These are phyloP conservation scores for Rugonectria rugulosa DNA, from an alignment of 2,329 filamentous ascomycete species.

Conservation along the genomic window DNA sequence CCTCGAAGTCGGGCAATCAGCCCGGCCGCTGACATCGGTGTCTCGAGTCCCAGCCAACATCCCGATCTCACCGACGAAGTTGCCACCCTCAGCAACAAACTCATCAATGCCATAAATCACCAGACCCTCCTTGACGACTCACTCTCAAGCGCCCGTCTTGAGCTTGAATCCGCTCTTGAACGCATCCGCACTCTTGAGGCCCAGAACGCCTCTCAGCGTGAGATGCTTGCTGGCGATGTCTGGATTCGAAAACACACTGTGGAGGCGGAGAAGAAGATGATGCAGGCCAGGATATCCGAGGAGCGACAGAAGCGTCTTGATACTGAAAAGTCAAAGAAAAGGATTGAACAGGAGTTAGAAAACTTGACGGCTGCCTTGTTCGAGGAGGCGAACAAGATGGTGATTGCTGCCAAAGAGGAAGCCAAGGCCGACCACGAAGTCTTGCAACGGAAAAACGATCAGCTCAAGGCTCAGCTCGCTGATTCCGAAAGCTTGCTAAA, in stretches of 20 bases:
- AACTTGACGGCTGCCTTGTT: slow-evolving; percentile 92
- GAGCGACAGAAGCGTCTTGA: slow-evolving; percentile 71
- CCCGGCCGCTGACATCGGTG: slow-evolving; percentile 48
- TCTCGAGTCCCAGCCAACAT: slow-evolving; percentile 51
- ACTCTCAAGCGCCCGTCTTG: slow-evolving; percentile 80
- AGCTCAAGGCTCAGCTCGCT: slow-evolving; percentile 82
- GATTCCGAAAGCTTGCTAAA: slow-evolving; percentile 87
- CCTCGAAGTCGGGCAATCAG: slow-evolving; percentile 63
- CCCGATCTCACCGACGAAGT: slow-evolving; percentile 76
- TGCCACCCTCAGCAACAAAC: slow-evolving; percentile 88
- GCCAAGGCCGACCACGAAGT: slow-evolving; percentile 84
- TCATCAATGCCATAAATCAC: slow-evolving; percentile 97
- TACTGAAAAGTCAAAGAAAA: slow-evolving; percentile 81
- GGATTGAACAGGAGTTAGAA: slow-evolving; percentile 92
- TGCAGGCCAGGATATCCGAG: slow-evolving; percentile 66
- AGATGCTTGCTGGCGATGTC: slow-evolving; percentile 75
- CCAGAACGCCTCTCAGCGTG: slow-evolving; percentile 71
- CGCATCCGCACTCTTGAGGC: slow-evolving; percentile 73
- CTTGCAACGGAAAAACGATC: slow-evolving; percentile 84
- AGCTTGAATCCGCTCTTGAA: slow-evolving; percentile 77
- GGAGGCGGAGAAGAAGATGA: slow-evolving; percentile 73
- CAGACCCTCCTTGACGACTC: slow-evolving; percentile 92
- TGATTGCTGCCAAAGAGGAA: slow-evolving; percentile 85
- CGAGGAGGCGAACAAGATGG: slow-evolving; percentile 98
- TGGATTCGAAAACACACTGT: slow-evolving; percentile 77